Base-by-base conservation (phyloP, 352 stramenopile genomes). In the Phytophthora kernoviae region DNA sequence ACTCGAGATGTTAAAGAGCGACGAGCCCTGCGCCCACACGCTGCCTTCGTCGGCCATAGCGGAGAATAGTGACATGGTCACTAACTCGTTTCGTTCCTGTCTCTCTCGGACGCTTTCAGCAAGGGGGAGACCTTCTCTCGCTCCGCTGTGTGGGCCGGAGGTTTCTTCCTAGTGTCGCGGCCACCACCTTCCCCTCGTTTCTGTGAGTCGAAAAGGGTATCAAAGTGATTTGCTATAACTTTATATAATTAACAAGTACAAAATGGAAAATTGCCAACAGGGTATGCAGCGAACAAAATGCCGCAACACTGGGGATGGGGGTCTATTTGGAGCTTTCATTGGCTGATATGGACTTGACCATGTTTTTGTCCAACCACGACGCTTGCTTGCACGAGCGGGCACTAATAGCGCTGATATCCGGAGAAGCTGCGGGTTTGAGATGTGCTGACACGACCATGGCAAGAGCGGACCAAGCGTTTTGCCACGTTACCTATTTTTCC, bases 1-100 rank as follows among this genome's bases (percentile, higher is more conserved):
- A 54, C 91, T 92, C n/a, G 86, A 91, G 65, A 95, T 90, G 71
- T 93, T 93, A 68, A 95, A 95, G 54, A 95, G 81, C 62, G 86
- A 91, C 39, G 79, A 90, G 54, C 81, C 81, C 52, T 91, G 89
- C 45, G 81, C 80, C 86, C 86, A 95, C 41, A 93, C 82, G 70
- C 81, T 92, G 69, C 70, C 74, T 24, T 90, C 84, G 65, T 95
- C 84, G 21, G 73, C 68, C 81, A 91, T 90, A 54, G 86, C 77
- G 46, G 84, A 87, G 66, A 93, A 95, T 53, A 95, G 77, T 53
- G 85, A 94, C 85, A 94, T 94, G 34, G 14, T 59, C 27, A 22
- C 45, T 47, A 18, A 51, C 45, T 49, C 22, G 24, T 30, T 30
- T 30, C 24, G 24, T 30, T 30, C 54, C 40, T 57, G 2, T 48